phyloP scores from a whole-genome alignment of 208 protist genomes.

The Leishmania turanica region DNA sequence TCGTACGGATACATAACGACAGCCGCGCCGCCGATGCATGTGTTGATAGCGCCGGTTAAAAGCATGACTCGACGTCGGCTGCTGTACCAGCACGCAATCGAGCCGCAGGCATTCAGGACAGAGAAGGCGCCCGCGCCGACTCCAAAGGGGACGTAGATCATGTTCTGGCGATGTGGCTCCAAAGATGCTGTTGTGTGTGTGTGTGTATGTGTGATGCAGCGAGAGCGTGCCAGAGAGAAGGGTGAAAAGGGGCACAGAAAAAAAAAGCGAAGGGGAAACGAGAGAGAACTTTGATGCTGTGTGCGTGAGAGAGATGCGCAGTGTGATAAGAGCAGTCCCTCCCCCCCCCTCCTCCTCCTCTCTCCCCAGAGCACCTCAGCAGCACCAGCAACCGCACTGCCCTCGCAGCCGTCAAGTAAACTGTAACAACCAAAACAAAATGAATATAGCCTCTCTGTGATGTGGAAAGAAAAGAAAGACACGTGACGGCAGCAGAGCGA shows the following conservation, averaged over 20 bases:
- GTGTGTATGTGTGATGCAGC: neutral
- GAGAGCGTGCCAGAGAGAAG: neutral
- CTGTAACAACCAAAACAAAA: neutral
- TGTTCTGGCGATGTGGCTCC: neutral
- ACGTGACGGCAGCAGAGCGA: neutral
- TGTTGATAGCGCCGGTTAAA: constrained; percentile 70
- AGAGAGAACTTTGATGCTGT: neutral
- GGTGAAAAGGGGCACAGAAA: neutral
- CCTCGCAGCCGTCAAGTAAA: neutral
- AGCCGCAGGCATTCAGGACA: constrained; percentile 60
- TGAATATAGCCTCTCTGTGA: neutral
- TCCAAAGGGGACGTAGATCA: constrained; percentile 64
- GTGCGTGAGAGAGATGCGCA: neutral
- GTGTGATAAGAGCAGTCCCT: neutral
- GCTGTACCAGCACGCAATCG: constrained; percentile 60
- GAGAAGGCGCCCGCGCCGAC: constrained; percentile 60
- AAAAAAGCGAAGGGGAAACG: neutral
- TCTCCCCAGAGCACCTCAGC: neutral
- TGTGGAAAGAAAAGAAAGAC: neutral
- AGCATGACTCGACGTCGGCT: constrained; percentile 69
- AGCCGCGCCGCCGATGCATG: constrained; percentile 47
- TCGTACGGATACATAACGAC: constrained; percentile 56
- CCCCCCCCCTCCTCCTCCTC: too few relatives aligned
- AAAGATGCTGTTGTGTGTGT: neutral
- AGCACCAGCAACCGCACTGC: neutral